Evolutionary conservation across 2,329 filamentous ascomycete genomes (phyloP).

Genomic region (Claviceps purpurea): DNA sequence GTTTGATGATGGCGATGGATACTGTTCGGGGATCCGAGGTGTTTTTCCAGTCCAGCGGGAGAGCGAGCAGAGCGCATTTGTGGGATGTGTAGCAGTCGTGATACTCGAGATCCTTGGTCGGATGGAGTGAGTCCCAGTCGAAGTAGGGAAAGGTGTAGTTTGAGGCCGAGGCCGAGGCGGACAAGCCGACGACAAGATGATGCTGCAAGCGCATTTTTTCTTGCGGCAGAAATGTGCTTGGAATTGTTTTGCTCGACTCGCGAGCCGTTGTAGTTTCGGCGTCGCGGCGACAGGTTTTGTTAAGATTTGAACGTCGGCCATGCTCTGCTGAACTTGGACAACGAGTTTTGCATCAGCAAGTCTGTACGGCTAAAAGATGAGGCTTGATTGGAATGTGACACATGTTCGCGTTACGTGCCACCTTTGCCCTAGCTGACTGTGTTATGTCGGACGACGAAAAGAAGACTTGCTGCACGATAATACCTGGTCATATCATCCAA

Average conservation of each 20-base stretch:
- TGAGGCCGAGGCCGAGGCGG: background rate
- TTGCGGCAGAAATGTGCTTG: background rate
- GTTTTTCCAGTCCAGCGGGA: conserved; percentile 30
- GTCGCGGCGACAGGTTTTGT: background rate
- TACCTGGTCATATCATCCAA: too few species aligned
- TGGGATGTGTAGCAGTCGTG: conserved; percentile 25
- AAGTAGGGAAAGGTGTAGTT: conserved; percentile 11
- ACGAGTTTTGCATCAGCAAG: background rate
- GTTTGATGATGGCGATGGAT: conserved; percentile 27
- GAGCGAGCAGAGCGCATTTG: conserved; percentile 27
- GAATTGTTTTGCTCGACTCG: background rate
- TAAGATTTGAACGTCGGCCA: background rate
- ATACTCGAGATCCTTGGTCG: conserved; percentile 23
- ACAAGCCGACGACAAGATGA: background rate
- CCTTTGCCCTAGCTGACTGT: too few species aligned
- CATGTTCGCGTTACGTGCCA: background rate
- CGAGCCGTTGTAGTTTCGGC: background rate
- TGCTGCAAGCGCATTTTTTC: background rate
- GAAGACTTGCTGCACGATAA: too few species aligned
- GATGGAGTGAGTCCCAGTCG: conserved; percentile 22
- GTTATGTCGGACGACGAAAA: too few species aligned
- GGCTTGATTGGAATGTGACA: background rate
- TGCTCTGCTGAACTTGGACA: background rate
- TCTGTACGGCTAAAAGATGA: background rate
- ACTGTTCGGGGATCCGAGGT: conserved; percentile 16